These are phyloP conservation scores for Vaccinium darrowii DNA, from an alignment of 148 eudicot species.

Conservation along the genomic window DNA sequence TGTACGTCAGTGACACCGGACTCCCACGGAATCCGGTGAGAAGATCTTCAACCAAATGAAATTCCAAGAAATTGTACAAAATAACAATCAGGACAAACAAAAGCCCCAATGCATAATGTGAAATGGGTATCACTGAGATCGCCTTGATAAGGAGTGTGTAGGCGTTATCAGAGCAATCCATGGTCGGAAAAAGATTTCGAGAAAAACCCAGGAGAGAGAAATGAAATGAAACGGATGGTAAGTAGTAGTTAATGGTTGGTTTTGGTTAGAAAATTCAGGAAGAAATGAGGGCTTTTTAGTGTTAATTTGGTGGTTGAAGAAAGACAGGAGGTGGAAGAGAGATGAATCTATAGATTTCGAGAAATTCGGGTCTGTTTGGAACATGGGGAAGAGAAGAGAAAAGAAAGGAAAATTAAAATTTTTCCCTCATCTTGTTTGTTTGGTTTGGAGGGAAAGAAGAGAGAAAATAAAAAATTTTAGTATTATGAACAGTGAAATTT, in stretches of 20 bases:
- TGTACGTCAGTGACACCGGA: constrained; percentile 42
- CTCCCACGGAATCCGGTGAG: constrained; percentile 68
- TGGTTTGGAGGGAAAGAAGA: too few species aligned
- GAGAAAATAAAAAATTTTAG: too few species aligned
- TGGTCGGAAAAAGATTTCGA: background rate
- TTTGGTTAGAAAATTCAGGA: background rate
- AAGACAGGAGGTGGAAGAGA: too few species aligned
- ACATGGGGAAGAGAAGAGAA: too few species aligned
- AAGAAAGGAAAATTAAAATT: too few species aligned
- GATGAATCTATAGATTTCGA: too few species aligned
- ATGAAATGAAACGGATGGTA: background rate
- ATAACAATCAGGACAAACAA: constrained; percentile 22
- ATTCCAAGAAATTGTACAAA: constrained; percentile 71
- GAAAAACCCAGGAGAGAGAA: background rate
- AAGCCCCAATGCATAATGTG: constrained; percentile 50
- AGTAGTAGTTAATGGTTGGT: background rate
- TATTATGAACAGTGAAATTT: too few species aligned
- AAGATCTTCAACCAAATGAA: constrained; percentile 64
- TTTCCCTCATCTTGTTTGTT: too few species aligned
- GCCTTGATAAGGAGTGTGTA: constrained; percentile 47
- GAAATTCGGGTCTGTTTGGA: too few species aligned
- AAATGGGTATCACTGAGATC: constrained; percentile 41
- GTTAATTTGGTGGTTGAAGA: too few species aligned
- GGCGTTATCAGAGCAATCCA: constrained; percentile 35
- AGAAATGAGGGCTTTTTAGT: too few species aligned